Evolutionary conservation across 345 rosid species (phyloP), one percentile per base, ranked within the genome.

Genomic region (Dipteronia dyeriana): DNA sequence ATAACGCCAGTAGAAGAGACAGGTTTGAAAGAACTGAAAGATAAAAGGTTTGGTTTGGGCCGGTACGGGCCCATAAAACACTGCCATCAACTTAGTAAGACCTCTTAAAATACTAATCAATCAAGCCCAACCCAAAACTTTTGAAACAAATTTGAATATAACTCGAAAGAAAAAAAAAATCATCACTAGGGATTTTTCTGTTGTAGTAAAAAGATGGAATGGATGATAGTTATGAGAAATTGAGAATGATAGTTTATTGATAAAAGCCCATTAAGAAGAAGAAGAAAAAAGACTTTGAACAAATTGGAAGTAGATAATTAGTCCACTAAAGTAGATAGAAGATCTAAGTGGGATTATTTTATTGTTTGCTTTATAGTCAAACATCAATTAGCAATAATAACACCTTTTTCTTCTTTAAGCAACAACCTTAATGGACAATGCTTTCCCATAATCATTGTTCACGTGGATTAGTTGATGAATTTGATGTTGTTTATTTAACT

Each of bases 401-500:
- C 3, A 22, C 11, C 26, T 71, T 71, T 29, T 13, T 38, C 34
- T 71, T 29, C 63, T 17, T 71, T 54, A 71, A 71, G 47, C 74
- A 54, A 31, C 74, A 71, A 16, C 43, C 19, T 47, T 70, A 54
- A 26, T 71, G 41, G 19, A 19, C 63, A 9, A 1, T 14, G 41
- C 19, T 16, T 53, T 53, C 57, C 16, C 57, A n/a, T 14, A 51
- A 71, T 54, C 14, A 71, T 71, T 4, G 1, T 60, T 23, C 4
- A 12, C 8, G 6, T 34, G 38, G 26, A 16, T 4, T 12, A n/a
- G 7, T 70, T 14, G 5, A 5, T 20, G 26, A 1, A 70, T 25
- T 70, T 70, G 11, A 23, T 53, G 7, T 47, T 1, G 8, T 70
- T 25, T 22, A 14, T 11, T 31, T 31, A 4, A 31, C 34, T 3